These are phyloP conservation scores for Ramichloridium luteum DNA, from an alignment of 2,329 filamentous ascomycete species.

Conservation along the genomic window DNA sequence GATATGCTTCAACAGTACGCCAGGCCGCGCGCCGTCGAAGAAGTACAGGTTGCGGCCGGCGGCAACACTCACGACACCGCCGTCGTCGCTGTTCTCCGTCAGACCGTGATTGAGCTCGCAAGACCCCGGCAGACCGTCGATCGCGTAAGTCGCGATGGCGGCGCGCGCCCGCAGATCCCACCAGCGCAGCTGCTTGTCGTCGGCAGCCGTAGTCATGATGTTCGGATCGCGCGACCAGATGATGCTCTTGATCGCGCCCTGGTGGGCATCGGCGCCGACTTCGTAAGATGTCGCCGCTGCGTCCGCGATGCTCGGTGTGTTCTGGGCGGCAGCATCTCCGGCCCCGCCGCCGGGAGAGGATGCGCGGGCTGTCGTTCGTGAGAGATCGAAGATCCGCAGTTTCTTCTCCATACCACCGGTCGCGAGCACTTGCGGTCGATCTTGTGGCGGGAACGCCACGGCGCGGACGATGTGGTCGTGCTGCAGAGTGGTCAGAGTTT, in stretches of 20 bases:
- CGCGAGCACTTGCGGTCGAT: conserved; percentile 64
- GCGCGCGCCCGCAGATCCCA: conserved; percentile 72
- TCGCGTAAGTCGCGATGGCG: conserved; percentile 61
- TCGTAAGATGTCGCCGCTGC: conserved; percentile 77
- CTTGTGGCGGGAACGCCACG: conserved; percentile 61
- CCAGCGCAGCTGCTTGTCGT: conserved; percentile 88
- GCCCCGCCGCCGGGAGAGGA: conserved; percentile 9
- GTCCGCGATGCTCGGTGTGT: too few species aligned
- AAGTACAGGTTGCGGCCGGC: conserved; percentile 94
- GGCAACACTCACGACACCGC: conserved; percentile 75
- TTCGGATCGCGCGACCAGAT: conserved; percentile 77
- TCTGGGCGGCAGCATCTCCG: conserved; percentile 5
- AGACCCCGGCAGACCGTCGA: conserved; percentile 78
- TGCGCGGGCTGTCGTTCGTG: conserved; percentile 35
- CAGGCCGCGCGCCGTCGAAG: conserved; percentile 65
- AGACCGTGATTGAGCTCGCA: conserved; percentile 74
- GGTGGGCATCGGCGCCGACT: conserved; percentile 74
- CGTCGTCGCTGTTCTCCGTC: conserved; percentile 44
- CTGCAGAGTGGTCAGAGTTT: conserved; percentile 72
- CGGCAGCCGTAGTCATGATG: conserved; percentile 76
- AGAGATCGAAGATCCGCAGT: conserved; percentile 82
- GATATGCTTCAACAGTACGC: conserved; percentile 61
- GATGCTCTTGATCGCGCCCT: conserved; percentile 85
- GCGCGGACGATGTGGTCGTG: conserved; percentile 94
- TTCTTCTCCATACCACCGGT: conserved; percentile 96